Evolutionary conservation across 306 rosid species (phyloP), one percentile per base, ranked within the genome.

Genomic region (Citrullus colocynthis): DNA sequence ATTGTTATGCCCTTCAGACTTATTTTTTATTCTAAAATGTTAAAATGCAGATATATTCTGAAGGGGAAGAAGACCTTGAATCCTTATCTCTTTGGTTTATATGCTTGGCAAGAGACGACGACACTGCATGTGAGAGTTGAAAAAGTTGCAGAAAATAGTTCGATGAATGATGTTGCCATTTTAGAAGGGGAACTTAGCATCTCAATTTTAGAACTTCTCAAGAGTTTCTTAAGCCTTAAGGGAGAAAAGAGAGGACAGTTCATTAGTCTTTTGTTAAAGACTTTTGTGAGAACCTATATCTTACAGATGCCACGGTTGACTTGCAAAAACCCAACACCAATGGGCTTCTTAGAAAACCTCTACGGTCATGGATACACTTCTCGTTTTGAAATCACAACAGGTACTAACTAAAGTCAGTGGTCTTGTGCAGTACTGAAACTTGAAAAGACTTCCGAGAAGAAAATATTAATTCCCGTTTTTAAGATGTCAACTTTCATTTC

Each of bases 81-180:
- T 64, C 86, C 83, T 32, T 80, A 71, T 61, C 81, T 83, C 72
- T 70, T 77, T 80, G 79, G 75, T 12, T 45, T 71, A 76, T 32
- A 52, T 77, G 83, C 79, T 76, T 83, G 86, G 86, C 64, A 45
- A 67, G 86, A 83, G 80, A 69, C 77, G 36, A 80, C 83, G 14
- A 83, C 74, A 49, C 48, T 80, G 59, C 64, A 80, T 52, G 83
- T 83, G 72, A 80, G 32, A 59, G 73, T 83, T 32, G 78, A 56
- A 64, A 80, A 80, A 62, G 81, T 80, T 60, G 32, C 60, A 11
- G 81, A 70, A 77, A 80, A 62, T 41, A 32, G 15, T 62, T 80
- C 83, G 21, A 63, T 44, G 79, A 63, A 80, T 51, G 79, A 71
- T 51, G 34, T n/a, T 52, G 24, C 17, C 45, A 14, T 52, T 80